Conservation (phyloP, 2,329 filamentous ascomycete genomes). For the Biscogniauxia sp. region DNA sequence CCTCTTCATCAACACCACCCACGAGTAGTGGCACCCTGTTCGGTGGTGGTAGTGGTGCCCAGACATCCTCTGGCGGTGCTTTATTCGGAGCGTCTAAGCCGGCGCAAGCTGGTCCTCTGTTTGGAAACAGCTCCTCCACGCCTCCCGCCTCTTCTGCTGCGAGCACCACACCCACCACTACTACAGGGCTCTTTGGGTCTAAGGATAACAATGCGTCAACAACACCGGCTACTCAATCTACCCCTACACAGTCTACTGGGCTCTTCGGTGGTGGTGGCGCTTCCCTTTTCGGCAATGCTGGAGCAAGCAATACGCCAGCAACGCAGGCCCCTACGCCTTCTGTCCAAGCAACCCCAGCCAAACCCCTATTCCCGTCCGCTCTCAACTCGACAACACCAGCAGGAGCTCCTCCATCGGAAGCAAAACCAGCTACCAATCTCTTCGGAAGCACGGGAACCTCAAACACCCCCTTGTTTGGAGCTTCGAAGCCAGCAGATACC, state of each 20-base stretch:
- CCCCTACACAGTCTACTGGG: slow-evolving; percentile 22
- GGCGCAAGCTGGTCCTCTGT: slow-evolving; percentile 30
- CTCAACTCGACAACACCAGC: slow-evolving; percentile 55
- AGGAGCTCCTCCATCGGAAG: slow-evolving; percentile 48
- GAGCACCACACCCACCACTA: slow-evolving; percentile 24
- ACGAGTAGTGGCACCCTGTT: slow-evolving; percentile 25
- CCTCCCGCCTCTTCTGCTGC: slow-evolving; percentile 22
- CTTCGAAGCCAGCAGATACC: slow-evolving; percentile 36
- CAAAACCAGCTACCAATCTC: slow-evolving; percentile 30
- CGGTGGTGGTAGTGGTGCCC: slow-evolving; percentile 22
- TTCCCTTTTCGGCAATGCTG: slow-evolving; percentile 23
- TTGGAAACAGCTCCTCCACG: slow-evolving; percentile 31
- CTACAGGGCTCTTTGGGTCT: slow-evolving; percentile 27
- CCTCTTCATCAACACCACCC: slow-evolving; percentile 20
- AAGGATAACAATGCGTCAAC: slow-evolving; percentile 23
- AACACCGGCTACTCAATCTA: slow-evolving; percentile 18
- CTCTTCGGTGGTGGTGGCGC: slow-evolving; percentile 24
- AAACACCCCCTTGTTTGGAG: slow-evolving; percentile 38
- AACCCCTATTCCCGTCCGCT: slow-evolving; percentile 40
- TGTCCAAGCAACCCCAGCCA: slow-evolving; percentile 42
- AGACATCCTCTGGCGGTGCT: slow-evolving; percentile 17
- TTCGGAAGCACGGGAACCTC: slow-evolving; percentile 26
- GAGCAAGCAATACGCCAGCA: slow-evolving; percentile 16
- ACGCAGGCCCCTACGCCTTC: slow-evolving; percentile 20
- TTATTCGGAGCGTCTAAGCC: slow-evolving; percentile 32